Base-by-base conservation (phyloP, 164 flowering plant species). In the Vitis amurensis region DNA sequence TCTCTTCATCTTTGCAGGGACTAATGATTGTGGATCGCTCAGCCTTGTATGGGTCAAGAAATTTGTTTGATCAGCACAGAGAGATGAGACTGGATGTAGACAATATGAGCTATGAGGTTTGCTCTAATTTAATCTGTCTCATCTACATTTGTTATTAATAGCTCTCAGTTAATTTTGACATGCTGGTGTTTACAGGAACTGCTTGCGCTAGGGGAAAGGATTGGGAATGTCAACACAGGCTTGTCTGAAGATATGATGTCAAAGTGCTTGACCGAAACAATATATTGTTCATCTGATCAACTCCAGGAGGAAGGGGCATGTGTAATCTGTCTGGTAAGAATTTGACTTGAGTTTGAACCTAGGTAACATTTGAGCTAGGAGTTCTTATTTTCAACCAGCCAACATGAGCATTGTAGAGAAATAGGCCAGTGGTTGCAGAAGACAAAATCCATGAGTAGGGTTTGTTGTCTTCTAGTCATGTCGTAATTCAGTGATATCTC, bases 191-290 rank as follows among this genome's bases (percentile, higher is more conserved):
- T 37, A 61, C 88, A 89, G 94, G 91, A 89, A 74, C 78, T 89
- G 31, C 87, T 89, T 73, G 91, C 87, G 52, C 73, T 89, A 15
- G 91, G 85, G 50, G 94, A 89, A 69, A 77, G 90, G 55, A 88
- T 89, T 65, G 94, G 94, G 60, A 83, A 37, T 66, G 94, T 89
- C 51, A 83, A 58, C 82, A 89, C 89, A 8, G 91, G 94, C 4
- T 72, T 89, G 76, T 73, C 86, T 23, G 85, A 83, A 71, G 87
- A 85, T 67, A 29, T 55, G 55, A 74, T 86, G 49, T 67, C 79
- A 3, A 85, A 82, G 74, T 81, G 88, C 70, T 71, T 89, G 79
- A 72, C 66, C 1, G 86, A 83, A 71, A 78, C 79, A 1, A 57
- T 71, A 6, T 73, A 82, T 62, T 69, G 68, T 59, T 73, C 85